A percentile compares a stretch with the other conserved stretches of the same genome.
Conservation (phyloP, 352 stramenopile genomes). For the Phytophthora meadii region DNA sequence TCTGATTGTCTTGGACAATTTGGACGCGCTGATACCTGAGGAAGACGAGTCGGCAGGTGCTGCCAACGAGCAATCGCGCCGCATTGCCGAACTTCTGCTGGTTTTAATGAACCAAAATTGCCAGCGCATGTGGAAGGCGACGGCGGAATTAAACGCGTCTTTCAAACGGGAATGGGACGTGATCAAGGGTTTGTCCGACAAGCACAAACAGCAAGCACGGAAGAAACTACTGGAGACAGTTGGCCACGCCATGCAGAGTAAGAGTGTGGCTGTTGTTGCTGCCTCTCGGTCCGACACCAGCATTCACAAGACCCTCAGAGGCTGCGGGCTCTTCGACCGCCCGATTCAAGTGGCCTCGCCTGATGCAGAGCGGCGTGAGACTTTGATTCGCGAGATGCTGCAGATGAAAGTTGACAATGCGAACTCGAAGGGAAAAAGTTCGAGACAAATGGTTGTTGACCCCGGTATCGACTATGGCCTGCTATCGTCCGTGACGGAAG, state of each 20-base stretch:
- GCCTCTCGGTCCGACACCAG: conserved; percentile 64
- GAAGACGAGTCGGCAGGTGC: conserved; percentile 76
- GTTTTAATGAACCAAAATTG: conserved; percentile 59
- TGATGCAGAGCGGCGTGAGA: conserved; percentile 70
- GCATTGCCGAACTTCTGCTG: conserved; percentile 82
- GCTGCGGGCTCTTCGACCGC: conserved; percentile 74
- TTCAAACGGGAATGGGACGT: conserved; percentile 49
- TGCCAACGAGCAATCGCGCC: conserved; percentile 86
- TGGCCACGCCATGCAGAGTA: conserved; percentile 64
- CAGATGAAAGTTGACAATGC: conserved; percentile 48
- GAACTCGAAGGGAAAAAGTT: conserved; percentile 19
- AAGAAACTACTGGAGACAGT: conserved; percentile 55
- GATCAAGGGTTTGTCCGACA: conserved; percentile 30
- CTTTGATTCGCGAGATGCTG: conserved; percentile 68
- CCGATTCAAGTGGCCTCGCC: conserved; percentile 64
- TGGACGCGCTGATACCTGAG: conserved; percentile 83
- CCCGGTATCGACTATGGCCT: conserved; percentile 68
- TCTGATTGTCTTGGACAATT: conserved; percentile 82
- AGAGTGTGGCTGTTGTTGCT: conserved; percentile 74
- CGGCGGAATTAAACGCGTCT: conserved; percentile 61
- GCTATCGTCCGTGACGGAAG: conserved; percentile 73
- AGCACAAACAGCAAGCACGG: conserved; percentile 24
- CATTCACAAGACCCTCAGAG: conserved; percentile 70
- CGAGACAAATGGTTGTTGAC: conserved; percentile 43
- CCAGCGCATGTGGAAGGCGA: conserved; percentile 68